Evolutionary conservation across 1,284 basidiomycete species (phyloP), one percentile per base, ranked within the genome.

Genomic region (Gomphus sp.): DNA sequence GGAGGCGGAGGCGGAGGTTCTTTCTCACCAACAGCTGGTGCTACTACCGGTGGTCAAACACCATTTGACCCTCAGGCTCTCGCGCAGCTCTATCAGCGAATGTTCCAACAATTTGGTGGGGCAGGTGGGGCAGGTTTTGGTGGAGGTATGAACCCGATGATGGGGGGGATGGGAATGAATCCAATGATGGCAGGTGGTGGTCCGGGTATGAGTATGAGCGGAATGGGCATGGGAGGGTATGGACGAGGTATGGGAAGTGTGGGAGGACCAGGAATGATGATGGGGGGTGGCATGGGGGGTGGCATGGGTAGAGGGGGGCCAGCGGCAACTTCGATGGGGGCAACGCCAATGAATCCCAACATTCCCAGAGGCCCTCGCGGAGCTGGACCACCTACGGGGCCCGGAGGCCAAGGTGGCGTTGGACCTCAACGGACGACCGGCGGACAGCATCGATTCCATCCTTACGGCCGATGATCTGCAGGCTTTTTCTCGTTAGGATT

Each of bases 61-160:
- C 80, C 87, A 3, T 89, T 91, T 68, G 89, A 91, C 66, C 87
- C 90, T 0, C 87, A 90, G 66, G 88, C 87, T 0, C 80, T 91
- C 61, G 89, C 89, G 0, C 77, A 84, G 39, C 77, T 91, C 22
- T 92, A 91, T 69, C 89, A 87, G 2, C 82, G 89, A 60, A 91
- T 92, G 87, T 87, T 89, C 75, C 82, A 87, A 66, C 79, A 82
- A 64, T 88, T 90, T 79, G 78, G 82, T 2, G 76, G 76, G 53
- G 65, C 63, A 3, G 57, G 57, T 22, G 51, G 52, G 9, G 51
- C n/a, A 47, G 48, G 55, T 33, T 59, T 59, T 43, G 52, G 52
- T 59, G 64, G 64, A 57, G 65, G 63, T 16, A 66, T 60, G 48
- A 68, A 67, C 64, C 64, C 66, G 58, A 71, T 71, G 68, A 69